Base-by-base conservation (phyloP, 148 eudicot genomes). In the Euryodendron excelsum region DNA sequence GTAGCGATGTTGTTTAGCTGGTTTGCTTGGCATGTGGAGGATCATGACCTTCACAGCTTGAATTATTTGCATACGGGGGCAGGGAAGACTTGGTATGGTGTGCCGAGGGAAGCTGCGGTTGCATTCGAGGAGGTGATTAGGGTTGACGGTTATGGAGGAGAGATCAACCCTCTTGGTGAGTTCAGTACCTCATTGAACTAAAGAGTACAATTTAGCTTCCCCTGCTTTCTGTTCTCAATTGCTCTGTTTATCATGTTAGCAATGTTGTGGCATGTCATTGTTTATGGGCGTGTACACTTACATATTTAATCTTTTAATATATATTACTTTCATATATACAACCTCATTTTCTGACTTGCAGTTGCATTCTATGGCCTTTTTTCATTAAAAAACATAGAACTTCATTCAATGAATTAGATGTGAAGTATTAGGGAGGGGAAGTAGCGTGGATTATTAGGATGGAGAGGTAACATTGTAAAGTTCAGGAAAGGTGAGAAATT, bases 1-100 rank as follows among this genome's bases (percentile, higher is more conserved):
- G 81, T 93, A 18, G 93, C 98, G 23, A 96, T 96, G 99, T 69
- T 96, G 92, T 96, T 96, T 84, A 96, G 99, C 73, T 96, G 99
- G 99, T 96, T 96, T 84, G 99, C 99, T 85, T 96, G 99, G 99
- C 99, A 96, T 79, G 98, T 89, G 50, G 99, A 96, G 81, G 99
- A 96, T 82, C 99, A 96, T 86, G 99, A 96, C 53, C 80, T 96
- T 84, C 99, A 96, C 80, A 96, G 99, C 82, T 88, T 96, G 93
- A 96, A 96, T 90, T 96, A 91, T 73, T 75, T 96, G 93, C 99
- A 96, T 86, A 78, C 81, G 66, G 99, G 99, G 66, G 88, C 98
- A 15, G 85, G 89, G 44, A 96, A 96, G 90, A 93, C 99, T 11
- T 96, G 99, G 99, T 93, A 96, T 81, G 99, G 99, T 34, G 98